Conservation (phyloP, 2,329 filamentous ascomycete genomes). For the Lecanicillium sp. region DNA sequence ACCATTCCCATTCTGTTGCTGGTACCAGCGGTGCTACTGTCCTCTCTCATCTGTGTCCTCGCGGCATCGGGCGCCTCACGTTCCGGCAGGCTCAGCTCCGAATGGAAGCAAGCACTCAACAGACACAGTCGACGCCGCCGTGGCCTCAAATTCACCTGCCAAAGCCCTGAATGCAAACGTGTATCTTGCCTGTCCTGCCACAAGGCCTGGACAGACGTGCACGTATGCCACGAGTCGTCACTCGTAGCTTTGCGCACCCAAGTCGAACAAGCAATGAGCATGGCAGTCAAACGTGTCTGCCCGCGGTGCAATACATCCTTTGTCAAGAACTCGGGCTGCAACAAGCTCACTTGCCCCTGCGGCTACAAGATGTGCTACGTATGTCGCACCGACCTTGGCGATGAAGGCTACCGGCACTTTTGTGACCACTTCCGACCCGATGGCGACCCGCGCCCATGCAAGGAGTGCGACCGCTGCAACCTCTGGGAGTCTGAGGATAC, state of each 20-base stretch:
- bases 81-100: slow-evolving; percentile 29
- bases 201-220: slow-evolving; percentile 79
- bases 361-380: slow-evolving; percentile 98
- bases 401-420: slow-evolving; percentile 85
- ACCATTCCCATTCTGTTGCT: slow-evolving; percentile 48
- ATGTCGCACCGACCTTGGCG: slow-evolving; percentile 67
- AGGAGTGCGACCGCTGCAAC: slow-evolving; percentile 73
- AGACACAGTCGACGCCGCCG: slow-evolving; percentile 63
- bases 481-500: slow-evolving; percentile 69
- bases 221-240: slow-evolving; percentile 81
- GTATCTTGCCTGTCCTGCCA: slow-evolving; percentile 74
- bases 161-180: slow-evolving; percentile 56
- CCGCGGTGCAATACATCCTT: slow-evolving; percentile 86
- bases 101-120: slow-evolving; percentile 52
- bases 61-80: slow-evolving; percentile 34
- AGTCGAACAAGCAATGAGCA: slow-evolving; percentile 86
- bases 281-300: slow-evolving; percentile 90
- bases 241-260: slow-evolving; percentile 76
- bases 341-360: slow-evolving; percentile 92
- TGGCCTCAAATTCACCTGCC: slow-evolving; percentile 71
- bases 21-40: slow-evolving; percentile 40
- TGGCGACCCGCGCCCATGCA: slow-evolving; percentile 63
- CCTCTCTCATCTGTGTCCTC: slow-evolving; percentile 35
- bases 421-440: slow-evolving; percentile 89
- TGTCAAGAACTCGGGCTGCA: slow-evolving; percentile 89